Percentiles rank a stretch among this genome's conserved stretches.
phyloP scores from a whole-genome alignment of 108 stramenopile genomes.

The Skeletonema marinoi region DNA sequence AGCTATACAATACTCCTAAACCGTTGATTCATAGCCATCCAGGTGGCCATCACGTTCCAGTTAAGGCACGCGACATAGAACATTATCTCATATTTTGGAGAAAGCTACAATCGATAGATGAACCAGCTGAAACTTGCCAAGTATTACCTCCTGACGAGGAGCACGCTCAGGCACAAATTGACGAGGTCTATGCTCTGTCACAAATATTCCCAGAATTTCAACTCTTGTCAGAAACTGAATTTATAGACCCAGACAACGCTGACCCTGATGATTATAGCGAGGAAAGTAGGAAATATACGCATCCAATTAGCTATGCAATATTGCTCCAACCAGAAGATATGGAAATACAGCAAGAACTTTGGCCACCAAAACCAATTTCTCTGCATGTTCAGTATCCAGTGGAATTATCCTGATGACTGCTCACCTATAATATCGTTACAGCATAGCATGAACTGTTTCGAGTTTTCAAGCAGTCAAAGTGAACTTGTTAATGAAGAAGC shows the following conservation, averaged over 20 bases:
- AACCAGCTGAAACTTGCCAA: not conserved
- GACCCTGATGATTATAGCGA: conserved; percentile 24
- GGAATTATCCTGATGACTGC: conserved; percentile 70
- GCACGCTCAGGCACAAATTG: conserved; percentile 56
- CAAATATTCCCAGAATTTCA: conserved; percentile 79
- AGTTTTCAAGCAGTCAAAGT: conserved; percentile 53
- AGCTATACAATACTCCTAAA: conserved; percentile 17
- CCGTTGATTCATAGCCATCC: conserved; percentile 47
- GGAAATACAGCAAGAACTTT: conserved; percentile 34
- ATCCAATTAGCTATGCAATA: conserved; percentile 73
- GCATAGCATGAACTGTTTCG: conserved; percentile 73
- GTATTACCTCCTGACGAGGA: conserved; percentile 69
- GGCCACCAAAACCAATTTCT: conserved; percentile 67
- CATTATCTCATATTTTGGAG: conserved; percentile 66
- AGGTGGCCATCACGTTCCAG: conserved; percentile 83
- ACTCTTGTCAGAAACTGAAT: conserved; percentile 42
- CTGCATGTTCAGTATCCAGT: conserved; percentile 54
- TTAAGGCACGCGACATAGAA: conserved; percentile 52
- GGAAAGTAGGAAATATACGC: conserved; percentile 31
- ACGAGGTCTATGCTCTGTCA: conserved; percentile 71
- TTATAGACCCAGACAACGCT: conserved; percentile 7
- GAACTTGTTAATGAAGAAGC: conserved; percentile 40
- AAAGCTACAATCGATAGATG: not conserved
- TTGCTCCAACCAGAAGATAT: conserved; percentile 44
- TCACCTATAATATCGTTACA: conserved; percentile 52